Conservation (phyloP, 1,139 yeast species). For the Taphrina sp. region DNA sequence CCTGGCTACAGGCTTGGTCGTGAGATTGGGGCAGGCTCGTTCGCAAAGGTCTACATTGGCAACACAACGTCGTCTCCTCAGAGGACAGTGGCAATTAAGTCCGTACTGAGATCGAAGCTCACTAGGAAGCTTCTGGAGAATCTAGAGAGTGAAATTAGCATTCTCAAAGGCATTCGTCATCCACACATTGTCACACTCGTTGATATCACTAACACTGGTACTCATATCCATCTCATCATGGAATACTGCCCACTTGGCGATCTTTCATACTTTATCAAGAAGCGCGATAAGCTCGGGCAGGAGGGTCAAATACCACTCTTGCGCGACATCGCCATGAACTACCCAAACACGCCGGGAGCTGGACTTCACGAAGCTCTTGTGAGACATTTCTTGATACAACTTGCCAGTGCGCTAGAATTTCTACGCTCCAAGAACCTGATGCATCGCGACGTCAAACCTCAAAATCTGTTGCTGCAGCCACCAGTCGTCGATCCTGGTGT, state of each 20-base stretch:
- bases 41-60: conserved; percentile 89
- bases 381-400: conserved; percentile 79
- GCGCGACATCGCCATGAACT: conserved; percentile 69
- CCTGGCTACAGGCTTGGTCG: conserved; percentile 59
- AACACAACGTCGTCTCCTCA: conserved; percentile 47
- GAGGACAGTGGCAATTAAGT: conserved; percentile 77
- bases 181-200: conserved; percentile 87
- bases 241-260: conserved; percentile 96
- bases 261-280: conserved; percentile 77
- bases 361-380: conserved; percentile 80
- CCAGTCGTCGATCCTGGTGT: conserved; percentile 54
- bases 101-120: conserved; percentile 77
- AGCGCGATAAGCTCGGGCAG: conserved; percentile 60
- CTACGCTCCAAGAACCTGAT: conserved; percentile 79
- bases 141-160: conserved; percentile 84
- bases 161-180: conserved; percentile 79
- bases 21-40: conserved; percentile 91
- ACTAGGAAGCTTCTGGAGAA: conserved; percentile 85
- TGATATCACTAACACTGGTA: conserved; percentile 54
- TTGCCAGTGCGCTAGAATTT: conserved; percentile 78
- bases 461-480: conserved; percentile 78
- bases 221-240: conserved; percentile 88
- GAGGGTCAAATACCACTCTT: conserved; percentile 70
- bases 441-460: conserved; percentile 93
- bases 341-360: conserved; percentile 73